Base-by-base conservation (phyloP, 1,284 basidiomycete species). In the Ganoderma boninense region DNA sequence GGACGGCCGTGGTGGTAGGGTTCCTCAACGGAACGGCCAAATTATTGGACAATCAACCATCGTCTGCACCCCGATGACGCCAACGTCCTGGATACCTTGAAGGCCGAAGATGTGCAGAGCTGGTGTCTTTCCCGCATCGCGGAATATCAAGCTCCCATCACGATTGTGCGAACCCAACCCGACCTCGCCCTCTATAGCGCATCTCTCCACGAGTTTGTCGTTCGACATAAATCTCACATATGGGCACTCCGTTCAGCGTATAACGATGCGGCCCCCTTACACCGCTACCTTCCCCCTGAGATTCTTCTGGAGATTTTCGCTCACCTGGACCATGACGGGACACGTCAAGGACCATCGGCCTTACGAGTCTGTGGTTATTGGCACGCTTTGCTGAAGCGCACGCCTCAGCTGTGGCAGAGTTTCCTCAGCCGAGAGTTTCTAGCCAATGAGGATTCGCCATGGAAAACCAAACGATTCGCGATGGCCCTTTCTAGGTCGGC, bases 111-210 rank as follows among this genome's bases (percentile, higher is more conserved):
- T 4, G 54, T 56, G 14, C 54, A 56, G 54, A 32, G 10, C 54
- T 56, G 54, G 54, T 56, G 54, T 56, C 54, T 56, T 26, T 56
- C 54, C 29, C 23, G 54, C 14, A 56, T 56, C 54, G 29, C 54
- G 2, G 54, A 56, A 7, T 56, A 56, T 56, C 54, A 56, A 11
- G 23, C 54, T 18, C 26, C 5, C 26, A 56, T 29, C 54, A 16
- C n/a, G 4, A 29, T 13, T 56, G 26, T 32, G 14, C 29, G 23
- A 18, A 26, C 11, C 4, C 29, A 32, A 56, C 54, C 26, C 29
- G 54, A 32, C 54, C 29, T 52, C 4, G 49, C 26, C 26, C 3
- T 56, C 3, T 56, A 56, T 14, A 56, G 29, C 26, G 14, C 16
- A 0, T 32, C 54, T 14, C 3, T 32, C 29, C 29, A 29, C 54